Percentiles rank a stretch among this genome's conserved stretches.
phyloP scores from a whole-genome alignment of 306 rosid species.

The Pterocarpus macrocarpus region DNA sequence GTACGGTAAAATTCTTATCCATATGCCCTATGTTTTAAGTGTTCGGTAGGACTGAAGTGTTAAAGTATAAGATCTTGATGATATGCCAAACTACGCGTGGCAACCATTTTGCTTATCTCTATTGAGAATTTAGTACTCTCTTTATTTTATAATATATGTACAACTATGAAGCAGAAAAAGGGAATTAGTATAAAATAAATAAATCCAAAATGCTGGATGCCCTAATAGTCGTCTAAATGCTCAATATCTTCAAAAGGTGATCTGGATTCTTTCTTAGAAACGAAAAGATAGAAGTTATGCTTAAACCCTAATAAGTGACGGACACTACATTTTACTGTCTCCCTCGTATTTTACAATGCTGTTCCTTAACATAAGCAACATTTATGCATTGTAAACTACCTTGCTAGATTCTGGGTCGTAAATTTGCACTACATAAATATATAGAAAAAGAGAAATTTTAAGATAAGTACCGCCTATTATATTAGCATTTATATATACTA shows the following conservation, averaged over 20 bases:
- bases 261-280: slow-evolving; percentile 51
- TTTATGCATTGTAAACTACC: too few relatives aligned
- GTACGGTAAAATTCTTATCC: slow-evolving; percentile 39
- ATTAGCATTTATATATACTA: too few relatives aligned
- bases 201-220: slow-evolving; percentile 52
- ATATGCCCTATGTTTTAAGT: neutral
- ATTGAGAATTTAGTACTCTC: slow-evolving; percentile 11
- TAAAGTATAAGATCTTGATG: slow-evolving; percentile 36
- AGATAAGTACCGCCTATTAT: too few relatives aligned
- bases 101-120: slow-evolving; percentile 33
- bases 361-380: neutral
- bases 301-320: slow-evolving; percentile 47
- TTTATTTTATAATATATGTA: neutral
- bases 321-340: slow-evolving; percentile 25
- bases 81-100: slow-evolving; percentile 37
- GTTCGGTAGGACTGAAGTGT: neutral
- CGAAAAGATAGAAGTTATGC: slow-evolving; percentile 36
- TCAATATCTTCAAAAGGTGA: slow-evolving; percentile 51
- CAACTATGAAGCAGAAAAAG: slow-evolving; percentile 6
- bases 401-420: too few relatives aligned
- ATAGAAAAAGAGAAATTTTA: too few relatives aligned
- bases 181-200: slow-evolving; percentile 46
- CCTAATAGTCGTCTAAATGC: slow-evolving; percentile 40
- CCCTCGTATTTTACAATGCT: slow-evolving; percentile 18
- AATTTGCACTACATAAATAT: too few relatives aligned